phyloP scores from a whole-genome alignment of 352 stramenopile species.

The Phytophthora sojae region DNA sequence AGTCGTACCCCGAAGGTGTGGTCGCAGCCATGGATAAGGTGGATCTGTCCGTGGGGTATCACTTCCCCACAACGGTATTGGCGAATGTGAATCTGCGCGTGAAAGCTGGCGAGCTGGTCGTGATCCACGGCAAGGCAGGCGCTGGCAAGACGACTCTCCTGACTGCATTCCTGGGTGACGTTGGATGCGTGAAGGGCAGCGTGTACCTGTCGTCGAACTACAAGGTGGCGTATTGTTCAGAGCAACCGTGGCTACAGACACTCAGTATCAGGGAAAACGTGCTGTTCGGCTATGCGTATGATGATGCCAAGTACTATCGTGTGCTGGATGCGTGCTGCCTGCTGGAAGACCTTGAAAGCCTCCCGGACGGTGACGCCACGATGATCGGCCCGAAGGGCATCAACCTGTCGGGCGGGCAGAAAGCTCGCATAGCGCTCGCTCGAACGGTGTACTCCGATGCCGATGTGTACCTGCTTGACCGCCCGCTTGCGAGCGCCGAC shows the following conservation, averaged over 20 bases:
- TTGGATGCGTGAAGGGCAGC: slow-evolving; percentile 29
- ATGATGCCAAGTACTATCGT: slow-evolving; percentile 50
- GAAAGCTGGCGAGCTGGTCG: slow-evolving; percentile 42
- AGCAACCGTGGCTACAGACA: slow-evolving; percentile 95
- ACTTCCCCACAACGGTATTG: slow-evolving; percentile 40
- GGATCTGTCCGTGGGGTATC: slow-evolving; percentile 24
- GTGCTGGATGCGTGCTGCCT: slow-evolving; percentile 61
- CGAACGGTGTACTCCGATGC: slow-evolving; percentile 49
- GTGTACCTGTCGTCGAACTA: slow-evolving; percentile 39
- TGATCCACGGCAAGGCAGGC: slow-evolving; percentile 50
- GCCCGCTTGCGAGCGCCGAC: slow-evolving; percentile 40
- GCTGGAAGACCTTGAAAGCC: slow-evolving; percentile 50
- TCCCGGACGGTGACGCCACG: slow-evolving; percentile 43
- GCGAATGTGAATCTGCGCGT: slow-evolving; percentile 39
- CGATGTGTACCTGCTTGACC: slow-evolving; percentile 49
- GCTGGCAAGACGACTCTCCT: slow-evolving; percentile 54
- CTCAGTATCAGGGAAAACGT: slow-evolving; percentile 94
- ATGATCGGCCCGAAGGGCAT: slow-evolving; percentile 45
- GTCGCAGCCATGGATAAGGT: slow-evolving; percentile 36
- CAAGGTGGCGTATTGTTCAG: slow-evolving; percentile 75
- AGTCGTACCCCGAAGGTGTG: slow-evolving; percentile 28
- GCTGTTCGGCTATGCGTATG: slow-evolving; percentile 84
- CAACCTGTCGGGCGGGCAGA: slow-evolving; percentile 45
- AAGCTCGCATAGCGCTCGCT: slow-evolving; percentile 45
- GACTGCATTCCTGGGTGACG: slow-evolving; percentile 45